Evolutionary conservation across 306 rosid genomes (phyloP).

Genomic region (Vigna nakashimae): DNA sequence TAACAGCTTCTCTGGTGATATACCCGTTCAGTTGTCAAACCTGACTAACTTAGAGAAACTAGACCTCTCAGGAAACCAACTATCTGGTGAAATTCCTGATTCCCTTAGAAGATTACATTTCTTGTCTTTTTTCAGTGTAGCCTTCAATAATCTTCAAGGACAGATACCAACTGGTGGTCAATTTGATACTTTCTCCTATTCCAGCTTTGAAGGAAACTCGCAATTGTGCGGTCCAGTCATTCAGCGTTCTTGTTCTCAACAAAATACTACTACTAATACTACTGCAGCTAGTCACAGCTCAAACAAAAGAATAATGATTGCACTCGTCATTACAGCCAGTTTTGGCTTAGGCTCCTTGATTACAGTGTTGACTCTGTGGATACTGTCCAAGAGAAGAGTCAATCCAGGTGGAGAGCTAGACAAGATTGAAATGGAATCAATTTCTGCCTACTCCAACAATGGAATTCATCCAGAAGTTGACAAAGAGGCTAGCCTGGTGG

Average conservation of each 20-base stretch:
- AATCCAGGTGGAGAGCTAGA: conserved; percentile 79
- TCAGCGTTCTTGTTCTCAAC: conserved; percentile 66
- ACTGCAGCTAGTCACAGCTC: conserved; percentile 42
- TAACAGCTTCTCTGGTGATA: conserved; percentile 76
- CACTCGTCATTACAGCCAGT: conserved; percentile 53
- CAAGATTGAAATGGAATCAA: conserved; percentile 69
- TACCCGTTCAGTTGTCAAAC: conserved; percentile 71
- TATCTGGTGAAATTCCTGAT: conserved; percentile 81
- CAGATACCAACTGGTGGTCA: conserved; percentile 81
- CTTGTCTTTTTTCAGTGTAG: conserved; percentile 86
- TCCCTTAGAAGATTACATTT: conserved; percentile 72
- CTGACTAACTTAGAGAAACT: conserved; percentile 80
- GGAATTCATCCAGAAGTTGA: conserved; percentile 67
- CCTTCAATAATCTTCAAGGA: conserved; percentile 80
- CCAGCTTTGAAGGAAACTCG: conserved; percentile 77
- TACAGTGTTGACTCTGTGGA: conserved; percentile 65
- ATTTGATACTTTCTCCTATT: conserved; percentile 70
- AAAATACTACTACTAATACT: not conserved
- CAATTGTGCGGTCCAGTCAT: conserved; percentile 66
- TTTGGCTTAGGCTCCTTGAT: conserved; percentile 59
- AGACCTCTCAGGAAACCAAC: conserved; percentile 71
- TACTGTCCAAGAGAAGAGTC: conserved; percentile 83
- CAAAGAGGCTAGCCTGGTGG: conserved; percentile 79
- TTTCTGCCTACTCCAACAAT: conserved; percentile 62
- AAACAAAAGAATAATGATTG: conserved; percentile 57